These are phyloP conservation scores for Mortierella sp. DNA, from an alignment of 371 early-diverging fungal genomes.

Conservation along the genomic window DNA sequence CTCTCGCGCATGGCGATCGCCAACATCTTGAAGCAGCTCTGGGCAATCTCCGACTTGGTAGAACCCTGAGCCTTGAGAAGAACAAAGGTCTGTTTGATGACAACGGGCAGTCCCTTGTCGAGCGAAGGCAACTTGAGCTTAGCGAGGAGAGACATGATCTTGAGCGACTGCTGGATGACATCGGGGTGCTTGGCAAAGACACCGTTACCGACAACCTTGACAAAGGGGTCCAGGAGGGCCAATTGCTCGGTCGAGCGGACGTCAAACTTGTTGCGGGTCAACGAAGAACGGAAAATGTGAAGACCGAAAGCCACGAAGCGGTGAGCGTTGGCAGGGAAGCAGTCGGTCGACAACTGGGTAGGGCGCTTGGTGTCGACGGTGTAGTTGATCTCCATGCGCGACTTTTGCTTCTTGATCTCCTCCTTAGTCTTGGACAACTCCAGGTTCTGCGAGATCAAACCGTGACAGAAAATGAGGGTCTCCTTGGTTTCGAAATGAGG, in stretches of 20 bases:
- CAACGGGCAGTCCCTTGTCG: constrained; percentile 72
- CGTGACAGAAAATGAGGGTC: constrained; percentile 85
- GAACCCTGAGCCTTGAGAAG: constrained; percentile 76
- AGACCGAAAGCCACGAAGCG: constrained; percentile 95
- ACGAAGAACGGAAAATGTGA: constrained; percentile 74
- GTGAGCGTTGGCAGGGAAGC: constrained; percentile 85
- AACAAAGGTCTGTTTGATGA: constrained; percentile 83
- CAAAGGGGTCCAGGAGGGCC: constrained; percentile 82
- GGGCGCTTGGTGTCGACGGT: constrained; percentile 81
- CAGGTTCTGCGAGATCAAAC: constrained; percentile 87
- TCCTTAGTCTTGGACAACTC: constrained; percentile 69
- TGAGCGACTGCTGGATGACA: constrained; percentile 77
- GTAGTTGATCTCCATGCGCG: constrained; percentile 72
- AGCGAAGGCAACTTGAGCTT: constrained; percentile 81
- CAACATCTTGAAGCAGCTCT: constrained; percentile 85
- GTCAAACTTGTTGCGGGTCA: constrained; percentile 79
- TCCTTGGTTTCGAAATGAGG: constrained; percentile 73
- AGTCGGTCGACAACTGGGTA: constrained; percentile 64
- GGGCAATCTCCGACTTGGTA: constrained; percentile 81
- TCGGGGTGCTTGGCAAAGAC: constrained; percentile 84
- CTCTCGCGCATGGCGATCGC: constrained; percentile 82
- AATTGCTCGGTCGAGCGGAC: constrained; percentile 66
- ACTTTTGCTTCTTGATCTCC: constrained; percentile 63
- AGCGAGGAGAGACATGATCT: constrained; percentile 77
- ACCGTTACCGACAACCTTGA: constrained; percentile 84